These are phyloP conservation scores for Lithospermum erythrorhizon DNA, from an alignment of 257 asterid species.

Conservation along the genomic window DNA sequence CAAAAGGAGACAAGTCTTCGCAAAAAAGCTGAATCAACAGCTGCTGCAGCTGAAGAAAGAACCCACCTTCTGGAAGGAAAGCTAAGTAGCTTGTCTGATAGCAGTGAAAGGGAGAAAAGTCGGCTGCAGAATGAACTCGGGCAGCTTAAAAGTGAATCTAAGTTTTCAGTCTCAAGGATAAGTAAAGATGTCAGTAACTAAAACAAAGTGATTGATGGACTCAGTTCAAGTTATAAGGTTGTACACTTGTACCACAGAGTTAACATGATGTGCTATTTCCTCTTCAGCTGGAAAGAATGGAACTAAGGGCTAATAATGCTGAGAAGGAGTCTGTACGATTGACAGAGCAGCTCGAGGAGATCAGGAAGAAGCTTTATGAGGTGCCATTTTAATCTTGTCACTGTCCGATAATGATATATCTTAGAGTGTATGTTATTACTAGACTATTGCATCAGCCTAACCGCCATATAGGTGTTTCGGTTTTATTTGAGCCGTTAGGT, in stretches of 20 bases:
- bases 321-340: constrained; percentile 64
- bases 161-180: constrained; percentile 60
- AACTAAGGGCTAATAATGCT: constrained; percentile 68
- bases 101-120: constrained; percentile 54
- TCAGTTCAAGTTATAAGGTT: background rate
- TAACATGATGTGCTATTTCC: constrained; percentile 14
- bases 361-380: constrained; percentile 51
- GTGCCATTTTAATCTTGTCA: constrained; percentile 22
- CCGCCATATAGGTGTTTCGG: background rate
- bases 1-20: constrained; percentile 67
- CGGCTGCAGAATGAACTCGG: constrained; percentile 70
- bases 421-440: too few species aligned
- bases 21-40: constrained; percentile 62
- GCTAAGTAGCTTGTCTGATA: constrained; percentile 47
- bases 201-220: background rate
- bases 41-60: constrained; percentile 72
- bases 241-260: constrained; percentile 4
- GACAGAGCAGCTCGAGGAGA: constrained; percentile 56
- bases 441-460: background rate
- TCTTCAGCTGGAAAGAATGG: constrained; percentile 77
- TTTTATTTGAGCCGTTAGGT: background rate
- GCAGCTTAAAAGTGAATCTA: constrained; percentile 74
- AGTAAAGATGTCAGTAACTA: constrained; percentile 57
- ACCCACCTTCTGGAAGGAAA: constrained; percentile 57
- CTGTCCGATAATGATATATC: background rate